Evolutionary conservation across 83 land plant species (phyloP).

Genomic region (Larix sibirica): DNA sequence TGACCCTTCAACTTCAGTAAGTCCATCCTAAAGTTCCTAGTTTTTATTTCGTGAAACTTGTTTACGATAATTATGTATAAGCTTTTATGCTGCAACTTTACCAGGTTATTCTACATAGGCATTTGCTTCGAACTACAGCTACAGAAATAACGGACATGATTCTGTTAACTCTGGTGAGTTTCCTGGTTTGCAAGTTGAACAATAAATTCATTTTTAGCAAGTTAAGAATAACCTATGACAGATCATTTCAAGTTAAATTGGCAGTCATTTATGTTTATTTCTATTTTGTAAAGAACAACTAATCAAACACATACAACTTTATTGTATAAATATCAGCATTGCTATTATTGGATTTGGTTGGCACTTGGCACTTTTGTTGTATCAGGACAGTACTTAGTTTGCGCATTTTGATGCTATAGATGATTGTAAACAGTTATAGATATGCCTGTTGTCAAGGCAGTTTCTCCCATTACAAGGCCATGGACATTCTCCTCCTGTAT

Average conservation of each 20-base stretch:
- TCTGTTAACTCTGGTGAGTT: constrained; percentile 50
- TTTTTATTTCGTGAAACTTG: neutral
- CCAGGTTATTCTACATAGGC: constrained; percentile 68
- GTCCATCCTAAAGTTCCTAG: constrained; percentile 15
- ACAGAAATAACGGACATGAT: constrained; percentile 53
- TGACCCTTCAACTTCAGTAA: constrained; percentile 67
- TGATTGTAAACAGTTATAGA: too few relatives aligned
- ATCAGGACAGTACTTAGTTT: neutral
- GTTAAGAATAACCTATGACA: neutral
- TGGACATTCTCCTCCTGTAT: neutral
- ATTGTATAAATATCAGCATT: neutral
- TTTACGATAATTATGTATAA: neutral
- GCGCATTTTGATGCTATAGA: neutral
- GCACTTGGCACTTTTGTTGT: neutral
- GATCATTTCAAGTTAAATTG: neutral
- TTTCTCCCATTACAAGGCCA: neutral
- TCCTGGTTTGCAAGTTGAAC: neutral
- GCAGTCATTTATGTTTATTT: neutral
- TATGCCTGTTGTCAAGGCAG: neutral
- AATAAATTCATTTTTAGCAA: neutral
- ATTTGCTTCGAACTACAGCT: constrained; percentile 67
- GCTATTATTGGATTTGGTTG: neutral
- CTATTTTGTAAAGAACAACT: neutral
- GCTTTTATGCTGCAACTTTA: neutral
- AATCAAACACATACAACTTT: neutral